These are phyloP conservation scores for Tolypocladium endophyticum DNA, from an alignment of 2,329 filamentous ascomycete species.

Conservation along the genomic window DNA sequence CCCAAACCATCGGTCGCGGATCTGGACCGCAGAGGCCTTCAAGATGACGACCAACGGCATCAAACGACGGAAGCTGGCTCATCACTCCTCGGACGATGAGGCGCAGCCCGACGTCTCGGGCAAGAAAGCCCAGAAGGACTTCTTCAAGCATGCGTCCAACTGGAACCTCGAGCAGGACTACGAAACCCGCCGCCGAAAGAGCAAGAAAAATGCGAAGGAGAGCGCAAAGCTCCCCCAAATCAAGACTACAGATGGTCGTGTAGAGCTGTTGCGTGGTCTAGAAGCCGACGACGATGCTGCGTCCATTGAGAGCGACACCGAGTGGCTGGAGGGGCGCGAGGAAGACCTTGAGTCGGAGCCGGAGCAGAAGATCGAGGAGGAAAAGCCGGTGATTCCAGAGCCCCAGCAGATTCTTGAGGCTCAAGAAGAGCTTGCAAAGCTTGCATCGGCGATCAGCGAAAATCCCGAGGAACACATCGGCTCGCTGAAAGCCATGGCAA, in stretches of 20 bases:
- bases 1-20: not conserved
- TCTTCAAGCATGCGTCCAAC: slow-evolving; percentile 63
- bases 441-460: slow-evolving; percentile 75
- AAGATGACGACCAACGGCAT: slow-evolving; percentile 37
- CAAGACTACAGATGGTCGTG: slow-evolving; percentile 67
- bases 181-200: slow-evolving; percentile 69
- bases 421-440: slow-evolving; percentile 83
- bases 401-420: slow-evolving; percentile 74
- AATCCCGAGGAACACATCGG: slow-evolving; percentile 84
- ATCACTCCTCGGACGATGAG: slow-evolving; percentile 37
- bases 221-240: slow-evolving; percentile 65
- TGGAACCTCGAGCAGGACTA: slow-evolving; percentile 94
- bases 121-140: slow-evolving; percentile 45
- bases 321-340: slow-evolving; percentile 52
- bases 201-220: slow-evolving; percentile 62
- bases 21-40: not conserved
- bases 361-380: slow-evolving; percentile 37
- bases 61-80: slow-evolving; percentile 50
- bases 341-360: slow-evolving; percentile 39
- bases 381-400: slow-evolving; percentile 56
- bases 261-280: slow-evolving; percentile 48
- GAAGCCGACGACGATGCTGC: slow-evolving; percentile 52
- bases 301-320: slow-evolving; percentile 46
- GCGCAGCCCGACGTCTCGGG: slow-evolving; percentile 18
- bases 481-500: slow-evolving; percentile 66